Percentiles rank a stretch among this genome's conserved stretches.
These are phyloP conservation scores for Sporormia fimetaria DNA, from an alignment of 495 filamentous ascomycete species.

Conservation along the genomic window DNA sequence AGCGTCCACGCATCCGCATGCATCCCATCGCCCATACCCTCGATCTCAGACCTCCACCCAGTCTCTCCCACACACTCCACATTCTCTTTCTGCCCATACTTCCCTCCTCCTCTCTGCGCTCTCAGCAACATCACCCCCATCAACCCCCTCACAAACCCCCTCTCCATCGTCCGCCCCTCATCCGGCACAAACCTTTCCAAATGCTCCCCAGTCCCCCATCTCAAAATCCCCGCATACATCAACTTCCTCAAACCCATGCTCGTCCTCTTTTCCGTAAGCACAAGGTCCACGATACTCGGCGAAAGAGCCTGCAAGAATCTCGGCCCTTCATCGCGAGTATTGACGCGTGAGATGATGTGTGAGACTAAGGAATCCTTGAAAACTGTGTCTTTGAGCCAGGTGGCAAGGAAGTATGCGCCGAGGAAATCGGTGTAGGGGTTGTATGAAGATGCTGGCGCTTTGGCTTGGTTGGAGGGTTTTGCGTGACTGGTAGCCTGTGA, in stretches of 20 bases:
- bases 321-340: not conserved
- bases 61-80: no score
- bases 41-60: no score
- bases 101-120: no score
- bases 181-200: slow-evolving; percentile 2
- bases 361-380: slow-evolving; percentile 7
- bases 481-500: no score
- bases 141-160: slow-evolving; percentile 6
- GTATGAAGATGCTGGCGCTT: no score
- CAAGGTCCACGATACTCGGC: slow-evolving; percentile 3
- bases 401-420: slow-evolving; percentile 3
- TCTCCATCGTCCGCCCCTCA: not conserved
- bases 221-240: slow-evolving; percentile 1
- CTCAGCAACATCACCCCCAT: no score
- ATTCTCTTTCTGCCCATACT: no score
- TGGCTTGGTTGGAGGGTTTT: not conserved
- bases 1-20: no score
- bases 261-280: not conserved
- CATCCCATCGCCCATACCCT: no score
- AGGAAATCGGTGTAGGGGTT: slow-evolving; percentile 2
- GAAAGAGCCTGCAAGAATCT: slow-evolving; percentile 1
- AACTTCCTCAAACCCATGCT: not conserved
- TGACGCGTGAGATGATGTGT: not conserved
- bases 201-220: slow-evolving; percentile 1
- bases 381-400: slow-evolving; percentile 1